phyloP scores from a whole-genome alignment of 169 alveolate species.

The Eimeria necatrix region DNA sequence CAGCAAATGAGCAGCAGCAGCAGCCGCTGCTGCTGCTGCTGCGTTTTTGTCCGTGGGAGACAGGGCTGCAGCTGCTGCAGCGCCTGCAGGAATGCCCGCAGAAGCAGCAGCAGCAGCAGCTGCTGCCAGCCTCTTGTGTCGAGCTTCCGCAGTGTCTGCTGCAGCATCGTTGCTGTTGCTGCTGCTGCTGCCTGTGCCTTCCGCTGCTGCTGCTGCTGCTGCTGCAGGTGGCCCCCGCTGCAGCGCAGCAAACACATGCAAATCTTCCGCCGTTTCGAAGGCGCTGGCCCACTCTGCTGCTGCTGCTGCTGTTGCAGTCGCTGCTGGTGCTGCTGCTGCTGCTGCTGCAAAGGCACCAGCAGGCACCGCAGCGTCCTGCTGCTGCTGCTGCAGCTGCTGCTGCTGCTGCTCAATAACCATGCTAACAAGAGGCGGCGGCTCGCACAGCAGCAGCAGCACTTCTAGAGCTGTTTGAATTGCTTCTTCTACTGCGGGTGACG shows the following conservation, averaged over 20 bases:
- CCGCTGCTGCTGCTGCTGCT: conserved; percentile 20
- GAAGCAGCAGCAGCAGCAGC: conserved; percentile 45
- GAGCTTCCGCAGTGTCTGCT: not conserved
- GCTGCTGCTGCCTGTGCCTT: conserved; percentile 3
- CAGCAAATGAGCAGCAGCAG: conserved; percentile 49
- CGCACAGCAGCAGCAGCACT: conserved; percentile 61
- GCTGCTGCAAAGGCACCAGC: not conserved
- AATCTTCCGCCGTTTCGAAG: conserved; percentile 29
- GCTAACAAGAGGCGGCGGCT: not conserved
- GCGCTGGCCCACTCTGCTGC: conserved; percentile 45
- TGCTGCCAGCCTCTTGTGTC: conserved; percentile 3
- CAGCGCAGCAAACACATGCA: conserved; percentile 50
- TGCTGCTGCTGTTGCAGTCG: conserved; percentile 8
- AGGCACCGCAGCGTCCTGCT: not conserved
- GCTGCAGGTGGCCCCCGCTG: conserved; percentile 49
- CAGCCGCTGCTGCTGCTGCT: conserved; percentile 63
- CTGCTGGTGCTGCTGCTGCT: conserved; percentile 1
- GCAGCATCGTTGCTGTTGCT: conserved; percentile 13
- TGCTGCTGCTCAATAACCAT: conserved; percentile 16
- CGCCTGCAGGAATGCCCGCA: conserved; percentile 22
- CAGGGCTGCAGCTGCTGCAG: conserved; percentile 45
- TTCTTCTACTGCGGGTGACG: not conserved
- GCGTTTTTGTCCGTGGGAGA: conserved; percentile 1
- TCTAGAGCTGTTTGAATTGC: conserved; percentile 40
- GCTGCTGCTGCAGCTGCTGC: conserved; percentile 57